Evolutionary conservation across 1,284 basidiomycete species (phyloP).

Genomic region (Blastosporella zonata): DNA sequence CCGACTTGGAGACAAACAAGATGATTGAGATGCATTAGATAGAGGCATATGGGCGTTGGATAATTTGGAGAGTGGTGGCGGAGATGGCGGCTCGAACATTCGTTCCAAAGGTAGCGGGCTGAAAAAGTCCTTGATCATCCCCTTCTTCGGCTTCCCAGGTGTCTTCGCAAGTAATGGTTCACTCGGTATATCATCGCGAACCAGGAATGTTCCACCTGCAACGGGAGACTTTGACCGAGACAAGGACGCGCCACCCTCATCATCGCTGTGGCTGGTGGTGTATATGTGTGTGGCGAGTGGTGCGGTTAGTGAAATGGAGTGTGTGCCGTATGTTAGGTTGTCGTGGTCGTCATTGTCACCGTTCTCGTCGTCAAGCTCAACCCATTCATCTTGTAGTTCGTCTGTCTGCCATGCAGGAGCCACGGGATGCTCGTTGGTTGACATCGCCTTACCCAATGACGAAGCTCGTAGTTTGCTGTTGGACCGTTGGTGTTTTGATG

Average conservation of each 20-base stretch:
- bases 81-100: constrained; percentile 88
- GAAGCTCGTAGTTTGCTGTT: neutral
- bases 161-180: constrained; percentile 61
- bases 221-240: constrained; percentile 22
- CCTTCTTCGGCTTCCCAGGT: constrained; percentile 60
- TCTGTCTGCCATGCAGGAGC: constrained; percentile 75
- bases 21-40: constrained; percentile 20
- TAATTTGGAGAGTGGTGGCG: constrained; percentile 41
- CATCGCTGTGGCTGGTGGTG: constrained; percentile 30
- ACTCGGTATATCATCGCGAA: constrained; percentile 66
- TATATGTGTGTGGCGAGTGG: constrained; percentile 56
- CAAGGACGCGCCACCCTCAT: constrained; percentile 25
- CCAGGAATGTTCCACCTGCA: constrained; percentile 71
- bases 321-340: constrained; percentile 40
- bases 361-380: constrained; percentile 50
- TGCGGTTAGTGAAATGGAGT: constrained; percentile 60
- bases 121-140: constrained; percentile 76
- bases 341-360: constrained; percentile 33
- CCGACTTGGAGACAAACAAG: constrained; percentile 3
- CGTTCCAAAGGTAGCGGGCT: constrained; percentile 79
- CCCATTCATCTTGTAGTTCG: constrained; percentile 78
- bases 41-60: constrained; percentile 27
- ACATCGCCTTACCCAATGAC: constrained; percentile 26
- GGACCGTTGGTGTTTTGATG: neutral
- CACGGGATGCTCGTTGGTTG: constrained; percentile 15